Percentiles rank a stretch among this genome's conserved stretches.
These are phyloP conservation scores for Tetracladium marchalianum DNA, from an alignment of 495 filamentous ascomycete genomes.

Conservation along the genomic window DNA sequence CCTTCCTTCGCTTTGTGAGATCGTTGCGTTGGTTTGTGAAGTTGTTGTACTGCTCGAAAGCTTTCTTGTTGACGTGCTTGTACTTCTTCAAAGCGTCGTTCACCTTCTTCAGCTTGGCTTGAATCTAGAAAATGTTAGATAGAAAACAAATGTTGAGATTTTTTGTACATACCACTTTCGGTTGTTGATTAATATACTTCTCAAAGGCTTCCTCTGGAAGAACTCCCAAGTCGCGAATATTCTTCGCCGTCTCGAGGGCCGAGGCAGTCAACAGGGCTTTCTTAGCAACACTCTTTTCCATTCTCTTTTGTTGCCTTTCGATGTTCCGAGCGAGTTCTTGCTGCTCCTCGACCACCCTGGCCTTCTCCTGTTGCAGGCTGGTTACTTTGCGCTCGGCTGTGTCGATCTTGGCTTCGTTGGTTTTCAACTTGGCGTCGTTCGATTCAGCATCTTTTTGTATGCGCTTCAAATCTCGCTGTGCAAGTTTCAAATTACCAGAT, in stretches of 20 bases:
- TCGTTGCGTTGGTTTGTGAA: conserved; percentile 87
- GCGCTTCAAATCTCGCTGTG: conserved; percentile 73
- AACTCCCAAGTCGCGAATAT: conserved; percentile 87
- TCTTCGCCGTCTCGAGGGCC: conserved; percentile 67
- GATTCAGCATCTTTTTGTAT: conserved; percentile 49
- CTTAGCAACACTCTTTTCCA: conserved; percentile 87
- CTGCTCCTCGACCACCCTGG: conserved; percentile 54
- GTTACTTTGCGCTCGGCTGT: conserved; percentile 46
- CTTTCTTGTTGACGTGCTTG: conserved; percentile 97
- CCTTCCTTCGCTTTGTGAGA: conserved; percentile 68
- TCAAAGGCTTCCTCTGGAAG: conserved; percentile 91
- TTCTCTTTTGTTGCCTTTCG: conserved; percentile 77
- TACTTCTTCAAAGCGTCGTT: conserved; percentile 94
- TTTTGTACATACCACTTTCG: conserved; percentile 48
- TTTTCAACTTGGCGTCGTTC: conserved; percentile 54
- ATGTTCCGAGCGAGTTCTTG: conserved; percentile 73
- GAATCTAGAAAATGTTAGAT: conserved; percentile 39
- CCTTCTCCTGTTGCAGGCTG: conserved; percentile 52
- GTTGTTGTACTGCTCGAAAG: conserved; percentile 96
- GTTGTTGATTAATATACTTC: conserved; percentile 72
- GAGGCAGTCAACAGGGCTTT: conserved; percentile 67
- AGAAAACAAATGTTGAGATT: neutral
- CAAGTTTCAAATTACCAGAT: conserved; percentile 64
- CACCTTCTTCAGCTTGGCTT: conserved; percentile 82
- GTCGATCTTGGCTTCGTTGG: conserved; percentile 68